These are phyloP conservation scores for Pholiota adiposa DNA, from an alignment of 1,284 basidiomycete genomes.

Conservation along the genomic window DNA sequence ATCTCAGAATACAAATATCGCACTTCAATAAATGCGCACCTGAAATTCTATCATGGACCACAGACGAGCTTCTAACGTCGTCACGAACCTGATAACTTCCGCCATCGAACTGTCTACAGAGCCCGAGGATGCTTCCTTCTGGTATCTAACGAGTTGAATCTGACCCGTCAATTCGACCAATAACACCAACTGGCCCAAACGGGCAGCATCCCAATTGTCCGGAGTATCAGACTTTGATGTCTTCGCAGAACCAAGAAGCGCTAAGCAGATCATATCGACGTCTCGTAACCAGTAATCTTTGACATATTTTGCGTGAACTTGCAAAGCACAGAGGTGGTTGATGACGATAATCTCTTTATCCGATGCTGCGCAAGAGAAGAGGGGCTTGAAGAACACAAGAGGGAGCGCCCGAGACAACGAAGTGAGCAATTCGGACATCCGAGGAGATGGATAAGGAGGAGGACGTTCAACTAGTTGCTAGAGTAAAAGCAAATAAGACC, in stretches of 20 bases:
- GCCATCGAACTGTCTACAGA: slow-evolving; percentile 40
- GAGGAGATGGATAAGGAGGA: slow-evolving; percentile 46
- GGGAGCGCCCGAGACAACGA: slow-evolving; percentile 58
- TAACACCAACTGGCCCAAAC: slow-evolving; percentile 68
- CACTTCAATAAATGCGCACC: slow-evolving; percentile 43
- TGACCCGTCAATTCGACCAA: slow-evolving; percentile 65
- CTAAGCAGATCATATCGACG: slow-evolving; percentile 78
- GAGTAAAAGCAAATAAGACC: neutral
- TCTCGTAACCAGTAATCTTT: slow-evolving; percentile 73
- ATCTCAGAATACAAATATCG: neutral
- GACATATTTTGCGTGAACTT: slow-evolving; percentile 54
- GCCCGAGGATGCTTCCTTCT: slow-evolving; percentile 38
- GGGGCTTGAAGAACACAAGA: slow-evolving; percentile 73
- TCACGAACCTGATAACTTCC: slow-evolving; percentile 53
- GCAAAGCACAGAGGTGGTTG: slow-evolving; percentile 60
- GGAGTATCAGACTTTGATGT: slow-evolving; percentile 32
- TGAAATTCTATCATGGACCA: slow-evolving; percentile 63
- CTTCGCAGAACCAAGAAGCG: slow-evolving; percentile 60
- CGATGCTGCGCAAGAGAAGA: slow-evolving; percentile 73
- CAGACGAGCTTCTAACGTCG: slow-evolving; percentile 60
- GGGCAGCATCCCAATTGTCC: slow-evolving; percentile 48
- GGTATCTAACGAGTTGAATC: slow-evolving; percentile 47
- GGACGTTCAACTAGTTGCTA: slow-evolving; percentile 52
- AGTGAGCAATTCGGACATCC: slow-evolving; percentile 54
- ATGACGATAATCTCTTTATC: slow-evolving; percentile 60